Evolutionary conservation across 768 basidiomycete genomes (phyloP).

Genomic region (Lactarius sanguifluus): DNA sequence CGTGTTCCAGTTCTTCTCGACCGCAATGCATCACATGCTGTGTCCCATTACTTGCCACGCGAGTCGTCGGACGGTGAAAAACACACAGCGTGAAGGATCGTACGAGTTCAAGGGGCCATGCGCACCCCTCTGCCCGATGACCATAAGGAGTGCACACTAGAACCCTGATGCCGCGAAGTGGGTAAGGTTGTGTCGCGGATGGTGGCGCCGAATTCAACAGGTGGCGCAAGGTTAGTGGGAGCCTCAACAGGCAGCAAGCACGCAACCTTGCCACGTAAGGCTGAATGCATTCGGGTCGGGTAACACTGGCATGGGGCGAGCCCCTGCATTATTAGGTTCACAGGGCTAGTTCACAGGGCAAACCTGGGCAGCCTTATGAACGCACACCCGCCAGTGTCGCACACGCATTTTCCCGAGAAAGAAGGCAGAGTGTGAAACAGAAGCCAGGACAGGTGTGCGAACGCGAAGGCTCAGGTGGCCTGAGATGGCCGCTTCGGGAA

Average conservation of each 20-base stretch:
- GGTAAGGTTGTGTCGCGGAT: constrained; percentile 7
- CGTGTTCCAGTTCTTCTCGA: neutral
- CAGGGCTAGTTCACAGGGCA: neutral
- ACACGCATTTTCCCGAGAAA: constrained; percentile 5
- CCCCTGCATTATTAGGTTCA: neutral
- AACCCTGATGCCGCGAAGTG: constrained; percentile 1
- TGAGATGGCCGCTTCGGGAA: neutral
- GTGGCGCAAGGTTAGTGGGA: constrained; percentile 1
- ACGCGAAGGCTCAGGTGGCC: neutral
- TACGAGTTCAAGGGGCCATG: neutral
- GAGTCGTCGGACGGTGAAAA: neutral
- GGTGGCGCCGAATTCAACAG: neutral
- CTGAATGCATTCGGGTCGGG: neutral
- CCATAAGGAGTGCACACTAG: neutral
- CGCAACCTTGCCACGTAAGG: constrained; percentile 3
- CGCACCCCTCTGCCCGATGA: neutral
- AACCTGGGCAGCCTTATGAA: constrained; percentile 2
- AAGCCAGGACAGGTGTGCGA: neutral
- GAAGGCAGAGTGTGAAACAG: neutral
- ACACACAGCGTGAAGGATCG: neutral
- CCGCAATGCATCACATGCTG: neutral
- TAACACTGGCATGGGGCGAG: no score
- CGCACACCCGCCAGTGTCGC: neutral
- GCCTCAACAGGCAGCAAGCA: neutral
- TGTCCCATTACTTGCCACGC: neutral